Evolutionary conservation across 1,139 yeast genomes (phyloP).

Genomic region (Geotrichum phurueaensis): DNA sequence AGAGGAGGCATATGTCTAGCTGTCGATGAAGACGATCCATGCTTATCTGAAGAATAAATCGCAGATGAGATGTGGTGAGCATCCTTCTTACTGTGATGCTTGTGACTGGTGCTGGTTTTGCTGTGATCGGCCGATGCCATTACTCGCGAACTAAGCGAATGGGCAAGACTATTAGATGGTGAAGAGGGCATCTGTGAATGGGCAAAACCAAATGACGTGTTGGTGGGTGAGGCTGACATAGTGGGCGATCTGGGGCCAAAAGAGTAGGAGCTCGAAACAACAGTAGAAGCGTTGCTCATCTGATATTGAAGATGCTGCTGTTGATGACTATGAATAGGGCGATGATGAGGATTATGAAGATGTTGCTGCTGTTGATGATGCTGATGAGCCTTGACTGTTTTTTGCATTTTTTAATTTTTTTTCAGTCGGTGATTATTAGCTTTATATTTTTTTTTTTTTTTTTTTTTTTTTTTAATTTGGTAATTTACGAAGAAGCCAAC

Average conservation of each 20-base stretch:
- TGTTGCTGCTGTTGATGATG: not conserved
- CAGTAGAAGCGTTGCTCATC: not conserved
- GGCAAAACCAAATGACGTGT: not conserved
- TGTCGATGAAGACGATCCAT: not conserved
- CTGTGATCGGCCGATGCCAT: slow-evolving; percentile 3
- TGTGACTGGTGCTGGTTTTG: not conserved
- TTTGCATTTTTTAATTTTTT: not conserved
- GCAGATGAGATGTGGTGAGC: slow-evolving; percentile 20
- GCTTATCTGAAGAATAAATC: not conserved
- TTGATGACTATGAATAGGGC: not conserved
- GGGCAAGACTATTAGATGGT: not conserved
- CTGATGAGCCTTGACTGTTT: not conserved
- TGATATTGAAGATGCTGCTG: not conserved
- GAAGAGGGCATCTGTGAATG: not conserved
- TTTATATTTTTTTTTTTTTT: not conserved
- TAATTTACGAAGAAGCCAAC: not conserved
- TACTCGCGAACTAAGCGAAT: not conserved
- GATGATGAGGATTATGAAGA: not conserved
- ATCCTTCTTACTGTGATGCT: slow-evolving; percentile 25
- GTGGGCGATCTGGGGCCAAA: not conserved
- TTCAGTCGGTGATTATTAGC: not conserved
- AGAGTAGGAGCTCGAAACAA: not conserved
- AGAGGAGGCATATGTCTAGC: not conserved
- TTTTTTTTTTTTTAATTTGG: not conserved
- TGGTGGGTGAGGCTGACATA: not conserved